These are phyloP conservation scores for Chlorociboria aeruginascens DNA, from an alignment of 495 filamentous ascomycete species.

Conservation along the genomic window DNA sequence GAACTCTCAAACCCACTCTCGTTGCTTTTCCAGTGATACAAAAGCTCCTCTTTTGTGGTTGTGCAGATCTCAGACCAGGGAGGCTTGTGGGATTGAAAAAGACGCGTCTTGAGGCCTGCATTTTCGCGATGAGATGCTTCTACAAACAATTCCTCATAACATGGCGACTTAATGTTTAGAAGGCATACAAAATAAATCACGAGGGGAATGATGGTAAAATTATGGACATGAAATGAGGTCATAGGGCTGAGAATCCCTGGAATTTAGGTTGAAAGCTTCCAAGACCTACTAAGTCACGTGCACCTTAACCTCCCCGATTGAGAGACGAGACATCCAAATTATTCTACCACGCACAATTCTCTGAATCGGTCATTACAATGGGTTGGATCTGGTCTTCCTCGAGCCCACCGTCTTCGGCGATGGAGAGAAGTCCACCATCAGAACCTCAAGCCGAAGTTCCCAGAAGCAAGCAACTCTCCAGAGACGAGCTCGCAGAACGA, in stretches of 20 bases:
- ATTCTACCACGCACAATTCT: too few relatives aligned
- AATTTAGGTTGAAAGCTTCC: too few relatives aligned
- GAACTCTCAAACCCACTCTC: neutral
- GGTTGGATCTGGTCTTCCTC: constrained; percentile 39
- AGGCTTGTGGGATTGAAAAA: constrained; percentile 23
- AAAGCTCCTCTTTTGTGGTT: constrained; percentile 1
- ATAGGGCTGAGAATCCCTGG: neutral
- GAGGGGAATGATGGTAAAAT: too few relatives aligned
- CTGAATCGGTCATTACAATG: constrained; percentile 24
- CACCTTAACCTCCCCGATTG: too few relatives aligned
- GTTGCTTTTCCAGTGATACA: constrained; percentile 5
- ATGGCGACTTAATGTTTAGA: neutral
- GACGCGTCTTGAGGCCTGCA: constrained; percentile 20
- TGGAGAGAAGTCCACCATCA: constrained; percentile 9
- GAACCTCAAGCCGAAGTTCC: constrained; percentile 6
- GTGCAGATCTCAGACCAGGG: constrained; percentile 16
- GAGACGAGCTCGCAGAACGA: constrained; percentile 47
- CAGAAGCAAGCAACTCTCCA: constrained; percentile 21
- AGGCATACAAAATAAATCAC: too few relatives aligned
- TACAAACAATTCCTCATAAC: neutral
- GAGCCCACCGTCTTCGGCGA: constrained; percentile 13
- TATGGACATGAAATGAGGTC: neutral
- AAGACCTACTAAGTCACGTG: neutral
- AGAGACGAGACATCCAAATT: too few relatives aligned
- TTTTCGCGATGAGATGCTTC: constrained; percentile 6